Base-by-base conservation (phyloP, 345 rosid genomes). In the Chamaenerion angustifolium region DNA sequence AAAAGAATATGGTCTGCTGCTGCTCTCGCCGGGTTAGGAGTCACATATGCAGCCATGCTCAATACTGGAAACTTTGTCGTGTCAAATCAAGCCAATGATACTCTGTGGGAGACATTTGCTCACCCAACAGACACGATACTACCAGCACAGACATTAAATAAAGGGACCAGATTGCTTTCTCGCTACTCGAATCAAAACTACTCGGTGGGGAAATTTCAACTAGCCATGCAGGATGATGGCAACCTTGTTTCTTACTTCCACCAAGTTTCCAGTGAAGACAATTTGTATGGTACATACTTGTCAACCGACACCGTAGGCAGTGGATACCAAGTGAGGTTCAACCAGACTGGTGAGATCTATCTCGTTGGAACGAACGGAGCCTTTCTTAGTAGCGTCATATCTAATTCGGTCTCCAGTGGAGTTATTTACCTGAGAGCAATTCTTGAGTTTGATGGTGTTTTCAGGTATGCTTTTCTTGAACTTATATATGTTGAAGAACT, bases 401-500 rank as follows among this genome's bases (percentile, higher is more conserved):
- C 54, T n/a, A 0, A 10, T 19, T 4, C 6, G 40, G 50, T 45
- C 9, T 57, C 71, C 15, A 13, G 40, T 9, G 41, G 12, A 14
- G 63, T 69, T 5, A 65, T 52, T 23, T 80, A 76, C 52, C 72
- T 51, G 48, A 62, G 88, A 43, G 79, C 66, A 3, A 62, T 64
- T 40, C 18, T 82, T 10, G 88, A 82, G n/a, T 67, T 55, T 25
- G 81, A 80, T 52, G 78, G 92, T 3, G 74, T 76, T 54, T 64
- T 85, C 21, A 71, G 81, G 64, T 70, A 31, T 31, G 37, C 1
- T 31, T 31, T 31, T 31, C 37, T 31, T 31, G 8, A 31, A 31
- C 37, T 31, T 31, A 31, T 31, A 31, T 3, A 31, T 31, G 37
- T 31, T 31, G 37, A 31, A 6, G 8, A 31, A 31, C 37, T 8